Percentiles rank a stretch among this genome's conserved stretches.
Conservation (phyloP, 2,329 filamentous ascomycete species). For the Claviceps lovelessii region DNA sequence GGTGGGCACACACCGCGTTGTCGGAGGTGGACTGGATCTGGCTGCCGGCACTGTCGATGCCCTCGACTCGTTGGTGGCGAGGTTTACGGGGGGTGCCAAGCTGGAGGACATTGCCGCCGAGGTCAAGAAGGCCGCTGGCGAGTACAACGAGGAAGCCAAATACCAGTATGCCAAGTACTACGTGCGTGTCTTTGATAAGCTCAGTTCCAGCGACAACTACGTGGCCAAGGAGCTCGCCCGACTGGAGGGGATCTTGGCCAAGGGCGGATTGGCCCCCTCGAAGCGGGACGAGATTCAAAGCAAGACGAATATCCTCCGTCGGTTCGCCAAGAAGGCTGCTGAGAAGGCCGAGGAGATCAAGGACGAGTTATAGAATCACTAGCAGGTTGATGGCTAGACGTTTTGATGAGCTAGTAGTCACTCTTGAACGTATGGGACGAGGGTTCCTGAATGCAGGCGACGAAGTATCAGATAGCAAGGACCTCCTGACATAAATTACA, state of each 20-base stretch:
- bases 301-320: slow-evolving; percentile 77
- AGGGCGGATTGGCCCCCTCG: slow-evolving; percentile 69
- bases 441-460: neutral
- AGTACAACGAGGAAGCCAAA: slow-evolving; percentile 45
- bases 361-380: slow-evolving; percentile 25
- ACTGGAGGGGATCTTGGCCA: slow-evolving; percentile 65
- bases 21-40: slow-evolving; percentile 65
- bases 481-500: neutral
- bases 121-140: slow-evolving; percentile 55
- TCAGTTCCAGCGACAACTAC: slow-evolving; percentile 61
- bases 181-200: slow-evolving; percentile 76
- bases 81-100: slow-evolving; percentile 51
- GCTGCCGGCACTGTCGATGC: slow-evolving; percentile 69
- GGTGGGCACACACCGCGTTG: slow-evolving; percentile 69
- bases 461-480: neutral
- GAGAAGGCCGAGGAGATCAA: slow-evolving; percentile 38
- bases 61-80: slow-evolving; percentile 62
- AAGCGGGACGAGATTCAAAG: slow-evolving; percentile 80
- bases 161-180: slow-evolving; percentile 89
- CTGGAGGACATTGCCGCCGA: slow-evolving; percentile 54
- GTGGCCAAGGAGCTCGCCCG: slow-evolving; percentile 74
- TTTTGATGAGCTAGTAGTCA: neutral
- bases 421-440: neutral
- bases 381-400: slow-evolving; percentile 1
- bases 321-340: slow-evolving; percentile 51